Conservation (phyloP, 139 green algal genomes). For the Pleodorina starrii region DNA sequence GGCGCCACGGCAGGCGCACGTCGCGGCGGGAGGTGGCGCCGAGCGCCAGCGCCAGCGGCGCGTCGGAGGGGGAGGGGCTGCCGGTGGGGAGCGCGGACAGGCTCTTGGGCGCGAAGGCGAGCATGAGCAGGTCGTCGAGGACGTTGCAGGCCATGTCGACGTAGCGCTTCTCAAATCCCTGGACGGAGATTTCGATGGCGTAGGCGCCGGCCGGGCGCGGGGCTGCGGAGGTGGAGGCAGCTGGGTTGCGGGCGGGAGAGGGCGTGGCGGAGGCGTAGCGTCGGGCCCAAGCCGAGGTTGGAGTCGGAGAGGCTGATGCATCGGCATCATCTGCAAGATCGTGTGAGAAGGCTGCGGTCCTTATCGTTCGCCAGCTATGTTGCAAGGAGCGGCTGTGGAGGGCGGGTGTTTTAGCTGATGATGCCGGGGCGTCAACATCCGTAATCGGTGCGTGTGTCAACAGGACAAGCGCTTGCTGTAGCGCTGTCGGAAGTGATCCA, state of each 20-base stretch:
- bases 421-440: background rate
- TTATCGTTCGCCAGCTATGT: too few species aligned
- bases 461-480: background rate
- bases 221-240: background rate
- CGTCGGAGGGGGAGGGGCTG: background rate
- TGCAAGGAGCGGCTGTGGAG: too few species aligned
- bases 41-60: background rate
- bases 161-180: conserved; percentile 63
- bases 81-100: background rate
- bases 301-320: too few species aligned
- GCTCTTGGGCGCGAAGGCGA: conserved; percentile 58
- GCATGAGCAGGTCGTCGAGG: conserved; percentile 54
- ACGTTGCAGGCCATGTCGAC: conserved; percentile 52
- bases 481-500: background rate
- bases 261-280: background rate
- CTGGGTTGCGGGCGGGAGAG: too few species aligned
- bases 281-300: background rate
- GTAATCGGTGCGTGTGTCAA: background rate
- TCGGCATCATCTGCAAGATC: too few species aligned
- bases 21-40: conserved; percentile 25
- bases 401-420: too few species aligned
- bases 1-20: conserved; percentile 2
- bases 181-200: conserved; percentile 35
- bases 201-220: conserved; percentile 7
- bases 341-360: too few species aligned